Evolutionary conservation across 257 asterid genomes (phyloP), one percentile per base, ranked within the genome.

Genomic region (Lithospermum erythrorhizon): DNA sequence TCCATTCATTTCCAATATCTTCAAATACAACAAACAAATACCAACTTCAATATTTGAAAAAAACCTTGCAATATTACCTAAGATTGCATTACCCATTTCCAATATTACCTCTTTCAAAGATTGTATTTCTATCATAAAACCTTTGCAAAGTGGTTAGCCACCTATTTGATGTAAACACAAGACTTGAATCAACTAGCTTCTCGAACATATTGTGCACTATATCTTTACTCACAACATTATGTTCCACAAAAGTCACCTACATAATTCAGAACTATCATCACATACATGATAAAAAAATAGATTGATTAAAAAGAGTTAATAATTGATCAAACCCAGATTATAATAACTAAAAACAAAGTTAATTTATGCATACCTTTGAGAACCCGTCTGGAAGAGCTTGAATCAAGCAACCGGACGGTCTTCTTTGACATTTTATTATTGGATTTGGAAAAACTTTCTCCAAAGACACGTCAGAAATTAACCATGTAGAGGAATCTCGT

Each of bases 231-330:
- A 69, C 76, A 23, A 70, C 68, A 73, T 63, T 77, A 52, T 81
- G 76, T 70, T 81, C 93, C 75, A 84, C 83, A 84, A 87, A 81
- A 27, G 80, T 84, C 17, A 84, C 86, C 84, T 79, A 51, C 19
- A 45, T 29, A 55, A 21, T 16, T 15, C 20, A 13, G 16, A 68
- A 30, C 14, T 19, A 25, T 20, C 6, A 58, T 22, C 21, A 55
- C 11, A 27, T 27, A 27, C 7, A 27, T 27, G 4, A 27, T 7
- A 27, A 27, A 25, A 25, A 5, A 25, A 5, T 25, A 25, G 5
- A 25, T 25, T 25, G 29, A 25, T 25, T 2, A 25, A 5, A 25
- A n/a, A n/a, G n/a, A n/a, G n/a, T n/a, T n/a, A n/a, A n/a, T n/a
- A n/a, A n/a, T n/a, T n/a, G n/a, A n/a, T n/a, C n/a, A n/a, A n/a